A percentile compares a stretch with the other conserved stretches of the same genome.
phyloP scores from a whole-genome alignment of 352 stramenopile genomes.

The Globisporangium alternatum region DNA sequence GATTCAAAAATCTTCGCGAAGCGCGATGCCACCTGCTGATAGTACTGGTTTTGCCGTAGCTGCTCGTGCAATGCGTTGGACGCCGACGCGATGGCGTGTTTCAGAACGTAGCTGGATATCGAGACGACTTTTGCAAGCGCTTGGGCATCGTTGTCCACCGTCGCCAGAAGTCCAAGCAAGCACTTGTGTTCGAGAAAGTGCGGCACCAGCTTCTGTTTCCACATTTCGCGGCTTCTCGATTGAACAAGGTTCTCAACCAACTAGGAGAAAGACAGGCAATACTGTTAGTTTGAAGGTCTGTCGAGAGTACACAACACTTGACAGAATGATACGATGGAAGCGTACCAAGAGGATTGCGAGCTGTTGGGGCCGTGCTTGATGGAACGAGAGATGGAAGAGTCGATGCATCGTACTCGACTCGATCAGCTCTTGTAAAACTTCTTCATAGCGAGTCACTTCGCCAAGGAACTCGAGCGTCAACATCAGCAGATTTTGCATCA shows the following conservation, averaged over 20 bases:
- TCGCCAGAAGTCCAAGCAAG: constrained; percentile 19
- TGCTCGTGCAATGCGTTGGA: constrained; percentile 27
- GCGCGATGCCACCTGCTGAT: constrained; percentile 18
- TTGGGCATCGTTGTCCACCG: constrained; percentile 16
- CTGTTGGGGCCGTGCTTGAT: constrained; percentile 14
- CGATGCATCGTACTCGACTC: constrained; percentile 50
- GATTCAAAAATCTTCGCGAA: constrained; percentile 9
- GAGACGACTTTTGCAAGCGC: constrained; percentile 22
- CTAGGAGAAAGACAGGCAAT: constrained; percentile 14
- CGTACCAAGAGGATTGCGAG: constrained; percentile 20
- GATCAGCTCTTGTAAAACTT: constrained; percentile 45
- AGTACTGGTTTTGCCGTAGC: constrained; percentile 20
- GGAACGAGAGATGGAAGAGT: constrained; percentile 43
- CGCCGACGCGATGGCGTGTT: constrained; percentile 12
- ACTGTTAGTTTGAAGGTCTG: neutral
- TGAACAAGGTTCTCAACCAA: constrained; percentile 28
- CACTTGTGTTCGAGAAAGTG: constrained; percentile 27
- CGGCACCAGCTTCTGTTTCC: constrained; percentile 22
- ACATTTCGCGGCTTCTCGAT: constrained; percentile 12
- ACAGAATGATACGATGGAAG: neutral
- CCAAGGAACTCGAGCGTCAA: constrained; percentile 29
- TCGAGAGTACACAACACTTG: no score
- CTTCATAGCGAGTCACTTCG: constrained; percentile 28
- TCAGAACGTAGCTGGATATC: constrained; percentile 21
- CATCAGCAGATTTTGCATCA: constrained; percentile 17